Evolutionary conservation across 805 yeast genomes (phyloP), one percentile per base, ranked within the genome.

Genomic region (Kazachstania psychrophila): DNA sequence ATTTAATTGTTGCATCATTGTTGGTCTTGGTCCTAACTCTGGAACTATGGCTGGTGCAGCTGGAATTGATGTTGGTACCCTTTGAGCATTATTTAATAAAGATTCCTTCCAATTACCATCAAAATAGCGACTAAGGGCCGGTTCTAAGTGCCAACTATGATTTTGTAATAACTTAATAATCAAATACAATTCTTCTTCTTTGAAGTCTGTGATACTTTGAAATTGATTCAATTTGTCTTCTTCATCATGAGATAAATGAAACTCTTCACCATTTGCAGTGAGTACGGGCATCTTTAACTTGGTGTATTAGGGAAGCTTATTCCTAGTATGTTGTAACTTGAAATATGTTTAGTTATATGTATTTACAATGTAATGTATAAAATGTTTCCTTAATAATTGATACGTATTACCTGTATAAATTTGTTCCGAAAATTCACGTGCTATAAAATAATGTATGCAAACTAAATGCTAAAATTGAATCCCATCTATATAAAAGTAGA

Each of bases 81-180:
- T 31, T 6, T 34, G 40, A 8, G 46, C 41, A 13, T 38, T 19
- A 12, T 17, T 24, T 10, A 34, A 36, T 16, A 38, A 36, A 19
- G 29, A 41, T 26, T 47, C 46, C 13, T 56, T 66, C 58, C 73
- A 64, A 34, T 68, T 64, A 14, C 69, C 71, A 46, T 80, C 88
- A 50, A 77, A 77, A 52, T 68, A 80, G 34, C 74, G 66, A 3
- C 79, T 69, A 23, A 78, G 56, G 1, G 86, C 75, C 29, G 69
- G 62, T 47, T 79, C 83, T 34, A 80, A 50, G 47, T 77, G 69
- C 77, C 77, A 77, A 33, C 74, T 69, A 46, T 75, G 69, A 32
- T 70, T 66, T 23, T 65, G 56, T 35, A 79, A 52, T 18, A 78
- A 53, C 35, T 62, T 55, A 4, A 69, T 54, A 3, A 77, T 68